These are phyloP conservation scores for Teunomyces pallodes DNA, from an alignment of 805 yeast species.

Conservation along the genomic window DNA sequence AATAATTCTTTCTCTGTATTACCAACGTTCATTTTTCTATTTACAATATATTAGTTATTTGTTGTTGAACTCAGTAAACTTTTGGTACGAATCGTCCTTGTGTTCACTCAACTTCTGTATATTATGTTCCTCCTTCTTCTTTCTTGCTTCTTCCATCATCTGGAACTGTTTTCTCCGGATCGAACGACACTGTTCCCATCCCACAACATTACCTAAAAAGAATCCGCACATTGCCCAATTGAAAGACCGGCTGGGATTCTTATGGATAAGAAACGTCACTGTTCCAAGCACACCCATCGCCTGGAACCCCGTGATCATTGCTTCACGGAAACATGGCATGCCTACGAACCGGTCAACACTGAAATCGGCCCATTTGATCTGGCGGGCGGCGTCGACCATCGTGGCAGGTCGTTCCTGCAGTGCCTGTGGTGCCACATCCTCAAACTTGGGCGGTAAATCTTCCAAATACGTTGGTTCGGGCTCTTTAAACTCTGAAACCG, in stretches of 20 bases:
- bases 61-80: slow-evolving; percentile 13
- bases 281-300: slow-evolving; percentile 69
- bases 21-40: not conserved
- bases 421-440: slow-evolving; percentile 26
- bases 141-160: slow-evolving; percentile 68
- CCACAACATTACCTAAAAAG: slow-evolving; percentile 71
- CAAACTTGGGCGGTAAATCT: slow-evolving; percentile 53
- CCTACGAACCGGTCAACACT: slow-evolving; percentile 46
- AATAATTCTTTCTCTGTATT: not conserved
- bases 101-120: slow-evolving; percentile 27
- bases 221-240: slow-evolving; percentile 87
- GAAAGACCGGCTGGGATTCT: slow-evolving; percentile 56
- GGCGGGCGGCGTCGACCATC: slow-evolving; percentile 39
- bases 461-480: slow-evolving; percentile 38
- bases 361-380: slow-evolving; percentile 51
- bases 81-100: slow-evolving; percentile 10
- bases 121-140: slow-evolving; percentile 37
- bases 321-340: slow-evolving; percentile 80
- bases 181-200: slow-evolving; percentile 91
- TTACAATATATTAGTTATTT: slow-evolving; percentile 2
- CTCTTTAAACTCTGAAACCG: slow-evolving; percentile 27
- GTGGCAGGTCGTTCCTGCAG: not conserved
- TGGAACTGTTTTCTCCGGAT: slow-evolving; percentile 63
- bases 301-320: slow-evolving; percentile 72
- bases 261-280: slow-evolving; percentile 65